Evolutionary conservation across 371 early-diverging fungal genomes (phyloP).

Genomic region (Amoeboaphelidium occidentale): DNA sequence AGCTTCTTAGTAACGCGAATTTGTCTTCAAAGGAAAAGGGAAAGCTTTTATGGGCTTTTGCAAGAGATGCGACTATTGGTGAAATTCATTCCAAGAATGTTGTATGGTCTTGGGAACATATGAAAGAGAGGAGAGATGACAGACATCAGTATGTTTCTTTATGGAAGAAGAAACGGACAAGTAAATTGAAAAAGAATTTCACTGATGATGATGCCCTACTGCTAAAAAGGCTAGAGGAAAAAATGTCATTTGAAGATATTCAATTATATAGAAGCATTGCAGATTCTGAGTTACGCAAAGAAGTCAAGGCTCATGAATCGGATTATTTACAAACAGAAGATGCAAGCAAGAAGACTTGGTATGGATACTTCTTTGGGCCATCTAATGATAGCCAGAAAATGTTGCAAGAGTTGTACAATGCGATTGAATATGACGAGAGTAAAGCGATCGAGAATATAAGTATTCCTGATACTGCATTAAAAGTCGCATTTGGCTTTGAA

Average conservation of each 20-base stretch:
- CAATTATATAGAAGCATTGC: conserved; percentile 68
- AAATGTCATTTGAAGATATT: conserved; percentile 64
- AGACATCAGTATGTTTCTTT: conserved; percentile 50
- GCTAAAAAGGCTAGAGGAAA: conserved; percentile 52
- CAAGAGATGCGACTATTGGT: conserved; percentile 34
- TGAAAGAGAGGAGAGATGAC: conserved; percentile 55
- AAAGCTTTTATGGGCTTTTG: background rate
- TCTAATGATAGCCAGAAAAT: background rate
- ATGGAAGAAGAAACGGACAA: conserved; percentile 36
- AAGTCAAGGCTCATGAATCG: conserved; percentile 4
- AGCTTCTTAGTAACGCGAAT: background rate
- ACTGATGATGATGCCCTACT: too few relatives aligned
- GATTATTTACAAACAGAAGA: conserved; percentile 22
- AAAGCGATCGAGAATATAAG: conserved; percentile 12
- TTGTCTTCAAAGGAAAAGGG: background rate
- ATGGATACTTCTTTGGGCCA: background rate
- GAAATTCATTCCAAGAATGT: conserved; percentile 67
- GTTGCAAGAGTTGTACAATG: conserved; percentile 62
- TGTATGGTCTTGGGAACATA: conserved; percentile 51
- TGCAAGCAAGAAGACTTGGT: conserved; percentile 6
- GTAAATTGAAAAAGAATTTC: too few relatives aligned
- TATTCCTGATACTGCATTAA: background rate
- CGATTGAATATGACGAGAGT: conserved; percentile 79
- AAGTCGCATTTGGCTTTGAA: conserved; percentile 5
- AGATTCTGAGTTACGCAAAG: conserved; percentile 34